These are phyloP conservation scores for Penicillium sp. DNA, from an alignment of 2,329 filamentous ascomycete species.

Conservation along the genomic window DNA sequence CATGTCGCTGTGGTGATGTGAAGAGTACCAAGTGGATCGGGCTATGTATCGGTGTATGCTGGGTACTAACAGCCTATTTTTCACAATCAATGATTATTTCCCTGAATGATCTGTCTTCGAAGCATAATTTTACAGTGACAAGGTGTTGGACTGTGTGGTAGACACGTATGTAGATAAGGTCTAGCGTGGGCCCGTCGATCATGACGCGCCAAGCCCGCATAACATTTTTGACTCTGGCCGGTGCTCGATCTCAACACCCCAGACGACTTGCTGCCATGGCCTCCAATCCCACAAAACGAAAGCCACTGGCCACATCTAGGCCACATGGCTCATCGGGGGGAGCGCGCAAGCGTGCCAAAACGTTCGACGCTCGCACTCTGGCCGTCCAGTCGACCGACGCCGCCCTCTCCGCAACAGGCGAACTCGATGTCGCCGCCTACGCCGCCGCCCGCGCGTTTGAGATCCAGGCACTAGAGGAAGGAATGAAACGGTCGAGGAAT, in stretches of 20 bases:
- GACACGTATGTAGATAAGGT: constrained; percentile 1
- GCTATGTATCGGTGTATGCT: too few species aligned
- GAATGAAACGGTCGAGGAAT: constrained; percentile 71
- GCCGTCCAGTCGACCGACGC: constrained; percentile 47
- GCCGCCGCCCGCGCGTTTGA: constrained; percentile 83
- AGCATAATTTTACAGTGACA: too few species aligned
- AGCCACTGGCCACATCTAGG: constrained; percentile 21
- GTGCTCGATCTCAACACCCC: constrained; percentile 8
- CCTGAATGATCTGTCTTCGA: background rate
- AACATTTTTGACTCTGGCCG: constrained; percentile 19
- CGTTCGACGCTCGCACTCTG: constrained; percentile 43
- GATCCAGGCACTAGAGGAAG: constrained; percentile 77
- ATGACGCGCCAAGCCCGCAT: constrained; percentile 27
- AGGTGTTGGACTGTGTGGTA: background rate
- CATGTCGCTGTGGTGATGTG: constrained; percentile 54
- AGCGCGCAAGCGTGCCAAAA: constrained; percentile 45
- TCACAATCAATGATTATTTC: background rate
- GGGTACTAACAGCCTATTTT: too few species aligned
- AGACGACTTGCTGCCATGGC: constrained; percentile 31
- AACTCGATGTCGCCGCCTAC: constrained; percentile 81
- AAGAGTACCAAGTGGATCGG: too few species aligned
- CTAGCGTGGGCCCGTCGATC: constrained; percentile 13
- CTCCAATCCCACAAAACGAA: constrained; percentile 35
- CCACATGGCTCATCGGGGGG: constrained; percentile 26
- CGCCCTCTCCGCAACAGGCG: constrained; percentile 61